Conservation (phyloP, 768 basidiomycete species). For the Leucosporidium creatinivorum region DNA sequence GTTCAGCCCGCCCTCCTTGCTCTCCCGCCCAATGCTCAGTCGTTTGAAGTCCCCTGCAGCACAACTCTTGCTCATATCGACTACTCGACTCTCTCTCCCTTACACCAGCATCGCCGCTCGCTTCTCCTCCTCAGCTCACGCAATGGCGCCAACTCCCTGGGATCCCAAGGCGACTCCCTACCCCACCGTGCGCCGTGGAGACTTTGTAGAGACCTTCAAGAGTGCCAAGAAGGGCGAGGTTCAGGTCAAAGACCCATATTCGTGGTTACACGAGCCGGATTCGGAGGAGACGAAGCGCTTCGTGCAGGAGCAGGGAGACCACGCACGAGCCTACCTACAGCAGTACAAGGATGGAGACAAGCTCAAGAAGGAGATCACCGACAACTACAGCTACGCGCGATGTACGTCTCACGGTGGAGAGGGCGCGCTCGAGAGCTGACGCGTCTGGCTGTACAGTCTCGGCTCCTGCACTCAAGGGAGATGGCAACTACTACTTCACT, state of each 20-base stretch:
- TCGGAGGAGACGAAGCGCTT: conserved; percentile 55
- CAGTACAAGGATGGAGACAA: conserved; percentile 55
- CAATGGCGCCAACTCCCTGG: conserved; percentile 42
- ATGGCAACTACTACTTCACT: conserved; percentile 59
- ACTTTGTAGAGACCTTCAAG: conserved; percentile 57
- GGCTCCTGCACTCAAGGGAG: conserved; percentile 55
- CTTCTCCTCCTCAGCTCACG: conserved; percentile 11
- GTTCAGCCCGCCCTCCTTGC: no score
- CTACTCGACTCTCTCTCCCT: no score
- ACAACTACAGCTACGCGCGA: conserved; percentile 52
- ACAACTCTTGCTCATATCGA: no score
- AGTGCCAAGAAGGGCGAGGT: conserved; percentile 59
- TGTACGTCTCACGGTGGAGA: conserved; percentile 33
- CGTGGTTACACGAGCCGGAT: conserved; percentile 58
- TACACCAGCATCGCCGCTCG: background rate
- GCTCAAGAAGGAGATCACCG: conserved; percentile 56
- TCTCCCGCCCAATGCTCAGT: no score
- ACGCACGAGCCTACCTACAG: conserved; percentile 50
- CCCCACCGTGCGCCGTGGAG: conserved; percentile 54
- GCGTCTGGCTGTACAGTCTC: conserved; percentile 46
- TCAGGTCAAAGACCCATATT: conserved; percentile 55
- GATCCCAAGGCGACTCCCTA: conserved; percentile 50
- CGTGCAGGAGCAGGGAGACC: conserved; percentile 35
- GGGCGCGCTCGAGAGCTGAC: background rate
- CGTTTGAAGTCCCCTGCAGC: no score